A percentile compares a stretch with the other conserved stretches of the same genome.
Evolutionary conservation across 208 protist species (phyloP).

Genomic region (Porcisia hertigi): DNA sequence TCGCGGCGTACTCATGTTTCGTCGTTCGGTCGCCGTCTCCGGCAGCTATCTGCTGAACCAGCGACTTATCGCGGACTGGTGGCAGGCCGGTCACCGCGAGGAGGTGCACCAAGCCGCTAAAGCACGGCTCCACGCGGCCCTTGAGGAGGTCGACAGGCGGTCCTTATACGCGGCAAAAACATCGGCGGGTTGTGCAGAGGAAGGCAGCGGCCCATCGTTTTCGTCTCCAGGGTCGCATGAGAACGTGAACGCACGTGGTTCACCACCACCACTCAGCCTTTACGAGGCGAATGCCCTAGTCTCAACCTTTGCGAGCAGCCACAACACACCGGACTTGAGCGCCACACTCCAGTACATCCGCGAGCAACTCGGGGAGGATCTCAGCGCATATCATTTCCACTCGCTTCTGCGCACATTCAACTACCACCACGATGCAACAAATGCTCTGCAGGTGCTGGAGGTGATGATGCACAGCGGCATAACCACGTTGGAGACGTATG

Average conservation of each 20-base stretch:
- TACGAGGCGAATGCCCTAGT: slow-evolving; percentile 77
- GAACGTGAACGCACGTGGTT: neutral
- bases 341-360: slow-evolving; percentile 74
- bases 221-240: neutral
- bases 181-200: neutral
- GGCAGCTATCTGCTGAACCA: slow-evolving; percentile 65
- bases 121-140: slow-evolving; percentile 39
- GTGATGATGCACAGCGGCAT: slow-evolving; percentile 66
- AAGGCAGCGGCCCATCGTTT: neutral
- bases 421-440: slow-evolving; percentile 66
- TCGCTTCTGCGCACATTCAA: slow-evolving; percentile 81
- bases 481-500: slow-evolving; percentile 68
- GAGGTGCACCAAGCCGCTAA: slow-evolving; percentile 58
- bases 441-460: slow-evolving; percentile 74
- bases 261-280: slow-evolving; percentile 23
- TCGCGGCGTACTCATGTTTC: slow-evolving; percentile 24
- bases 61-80: slow-evolving; percentile 77
- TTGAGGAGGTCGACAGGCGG: slow-evolving; percentile 12
- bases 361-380: slow-evolving; percentile 59
- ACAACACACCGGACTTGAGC: slow-evolving; percentile 75
- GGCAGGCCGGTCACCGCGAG: slow-evolving; percentile 79
- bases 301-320: slow-evolving; percentile 56
- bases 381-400: slow-evolving; percentile 76
- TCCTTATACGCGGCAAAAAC: neutral
- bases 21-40: slow-evolving; percentile 14